Conservation (phyloP, 2,329 filamentous ascomycete species). For the Fulvia fulva region DNA sequence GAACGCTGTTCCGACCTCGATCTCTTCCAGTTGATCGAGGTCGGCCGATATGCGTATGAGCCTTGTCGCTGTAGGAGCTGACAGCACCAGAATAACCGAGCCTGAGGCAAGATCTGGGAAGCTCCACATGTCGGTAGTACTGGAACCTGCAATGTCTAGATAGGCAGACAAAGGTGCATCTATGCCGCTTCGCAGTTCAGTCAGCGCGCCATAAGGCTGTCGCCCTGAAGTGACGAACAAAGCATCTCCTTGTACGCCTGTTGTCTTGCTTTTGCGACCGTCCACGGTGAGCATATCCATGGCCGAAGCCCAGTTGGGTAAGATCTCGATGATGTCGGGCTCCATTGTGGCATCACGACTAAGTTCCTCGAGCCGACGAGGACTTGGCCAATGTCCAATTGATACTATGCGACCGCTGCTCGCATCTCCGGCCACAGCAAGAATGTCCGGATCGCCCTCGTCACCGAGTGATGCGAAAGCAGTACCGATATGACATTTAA, state of each 20-base stretch:
- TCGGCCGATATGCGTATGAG: constrained; percentile 16
- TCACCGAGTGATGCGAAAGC: constrained; percentile 71
- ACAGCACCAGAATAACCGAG: constrained; percentile 36
- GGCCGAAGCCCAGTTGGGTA: constrained; percentile 59
- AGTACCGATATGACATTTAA: constrained; percentile 70
- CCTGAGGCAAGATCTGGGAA: constrained; percentile 31
- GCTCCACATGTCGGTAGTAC: constrained; percentile 36
- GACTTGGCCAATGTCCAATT: constrained; percentile 27
- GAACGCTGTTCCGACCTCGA: constrained; percentile 19
- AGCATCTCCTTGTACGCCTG: constrained; percentile 19
- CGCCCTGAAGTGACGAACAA: constrained; percentile 42
- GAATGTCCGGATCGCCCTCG: constrained; percentile 64
- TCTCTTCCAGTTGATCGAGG: constrained; percentile 18
- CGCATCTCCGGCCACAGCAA: constrained; percentile 73
- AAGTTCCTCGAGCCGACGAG: constrained; percentile 42
- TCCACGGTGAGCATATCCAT: constrained; percentile 42
- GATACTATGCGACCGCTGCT: constrained; percentile 56
- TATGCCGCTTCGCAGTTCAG: constrained; percentile 42
- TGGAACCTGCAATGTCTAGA: constrained; percentile 26
- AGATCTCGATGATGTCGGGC: constrained; percentile 47
- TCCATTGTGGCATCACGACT: constrained; percentile 45
- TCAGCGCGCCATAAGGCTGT: constrained; percentile 41
- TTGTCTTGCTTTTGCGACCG: constrained; percentile 23
- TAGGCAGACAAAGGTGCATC: constrained; percentile 33
- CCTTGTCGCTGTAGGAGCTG: constrained; percentile 29